These are phyloP conservation scores for Fusarium annulatum DNA, from an alignment of 2,329 filamentous ascomycete genomes.

Conservation along the genomic window DNA sequence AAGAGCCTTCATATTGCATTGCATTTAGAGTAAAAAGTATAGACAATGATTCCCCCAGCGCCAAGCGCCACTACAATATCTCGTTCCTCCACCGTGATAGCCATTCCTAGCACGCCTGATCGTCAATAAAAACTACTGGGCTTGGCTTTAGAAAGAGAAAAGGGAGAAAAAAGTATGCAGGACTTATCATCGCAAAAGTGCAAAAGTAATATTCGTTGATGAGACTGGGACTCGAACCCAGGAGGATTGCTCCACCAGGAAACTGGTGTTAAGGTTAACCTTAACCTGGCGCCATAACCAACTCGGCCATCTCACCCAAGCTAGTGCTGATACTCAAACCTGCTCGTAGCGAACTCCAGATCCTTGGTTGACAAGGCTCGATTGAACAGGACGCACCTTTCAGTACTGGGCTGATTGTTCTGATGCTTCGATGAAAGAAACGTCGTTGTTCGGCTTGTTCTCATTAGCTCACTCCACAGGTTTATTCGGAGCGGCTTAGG, in stretches of 20 bases:
- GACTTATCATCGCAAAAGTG: too few relatives aligned
- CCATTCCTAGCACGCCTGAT: rapidly evolving
- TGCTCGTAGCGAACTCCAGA: rapidly evolving
- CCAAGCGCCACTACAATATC: neutral
- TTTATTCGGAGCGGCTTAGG: neutral
- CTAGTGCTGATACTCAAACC: neutral
- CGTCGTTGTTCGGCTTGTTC: rapidly evolving
- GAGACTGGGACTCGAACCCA: slow-evolving; percentile 35
- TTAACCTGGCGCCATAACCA: slow-evolving; percentile 35
- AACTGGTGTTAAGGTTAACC: slow-evolving; percentile 31
- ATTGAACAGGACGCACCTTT: neutral
- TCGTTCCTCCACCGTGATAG: neutral
- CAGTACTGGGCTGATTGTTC: rapidly evolving
- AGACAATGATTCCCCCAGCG: neutral
- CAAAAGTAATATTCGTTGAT: neutral
- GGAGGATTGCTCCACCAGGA: slow-evolving; percentile 35
- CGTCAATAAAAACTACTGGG: too few relatives aligned
- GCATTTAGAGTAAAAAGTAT: neutral
- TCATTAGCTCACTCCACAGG: too few relatives aligned
- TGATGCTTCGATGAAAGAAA: neutral
- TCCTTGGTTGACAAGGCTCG: rapidly evolving
- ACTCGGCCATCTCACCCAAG: slow-evolving; percentile 34
- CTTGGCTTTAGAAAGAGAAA: too few relatives aligned
- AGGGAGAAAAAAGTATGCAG: too few relatives aligned
- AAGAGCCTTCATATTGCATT: neutral